Evolutionary conservation across 176 grass and related monocot species (phyloP).

Genomic region (Cenchrus purpureus): DNA sequence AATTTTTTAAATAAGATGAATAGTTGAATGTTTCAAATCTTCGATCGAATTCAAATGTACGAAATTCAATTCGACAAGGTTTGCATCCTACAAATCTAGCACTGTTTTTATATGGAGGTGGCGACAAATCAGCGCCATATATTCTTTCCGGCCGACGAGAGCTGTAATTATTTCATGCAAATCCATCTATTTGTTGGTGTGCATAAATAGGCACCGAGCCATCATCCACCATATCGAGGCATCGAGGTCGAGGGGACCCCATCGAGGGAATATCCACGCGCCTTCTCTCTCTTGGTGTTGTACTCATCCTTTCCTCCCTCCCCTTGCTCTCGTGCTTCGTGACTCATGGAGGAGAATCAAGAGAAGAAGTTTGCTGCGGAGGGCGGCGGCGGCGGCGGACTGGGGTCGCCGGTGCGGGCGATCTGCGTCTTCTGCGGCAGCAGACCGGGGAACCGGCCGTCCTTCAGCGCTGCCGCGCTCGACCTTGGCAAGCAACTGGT

Average conservation of each 20-base stretch:
- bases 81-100: too few species aligned
- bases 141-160: neutral
- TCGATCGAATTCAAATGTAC: too few species aligned
- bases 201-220: constrained; percentile 40
- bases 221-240: neutral
- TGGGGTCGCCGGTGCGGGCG: constrained; percentile 37
- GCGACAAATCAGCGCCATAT: neutral
- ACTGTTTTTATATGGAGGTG: neutral
- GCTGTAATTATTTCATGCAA: constrained; percentile 3
- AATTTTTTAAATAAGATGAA: too few species aligned
- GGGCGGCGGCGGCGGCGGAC: constrained; percentile 17
- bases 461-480: constrained; percentile 80
- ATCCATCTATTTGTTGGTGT: neutral
- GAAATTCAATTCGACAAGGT: too few species aligned
- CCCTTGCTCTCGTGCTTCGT: neutral
- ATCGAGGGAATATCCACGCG: neutral
- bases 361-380: constrained; percentile 27
- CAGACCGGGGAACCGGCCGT: constrained; percentile 66
- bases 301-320: neutral
- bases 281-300: neutral
- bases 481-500: constrained; percentile 84
- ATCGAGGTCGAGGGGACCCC: neutral
- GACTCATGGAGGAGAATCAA: constrained; percentile 53
- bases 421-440: constrained; percentile 97
- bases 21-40: too few species aligned